phyloP scores from a whole-genome alignment of 2,329 filamentous ascomycete species.

The Beauveria medogensis region DNA sequence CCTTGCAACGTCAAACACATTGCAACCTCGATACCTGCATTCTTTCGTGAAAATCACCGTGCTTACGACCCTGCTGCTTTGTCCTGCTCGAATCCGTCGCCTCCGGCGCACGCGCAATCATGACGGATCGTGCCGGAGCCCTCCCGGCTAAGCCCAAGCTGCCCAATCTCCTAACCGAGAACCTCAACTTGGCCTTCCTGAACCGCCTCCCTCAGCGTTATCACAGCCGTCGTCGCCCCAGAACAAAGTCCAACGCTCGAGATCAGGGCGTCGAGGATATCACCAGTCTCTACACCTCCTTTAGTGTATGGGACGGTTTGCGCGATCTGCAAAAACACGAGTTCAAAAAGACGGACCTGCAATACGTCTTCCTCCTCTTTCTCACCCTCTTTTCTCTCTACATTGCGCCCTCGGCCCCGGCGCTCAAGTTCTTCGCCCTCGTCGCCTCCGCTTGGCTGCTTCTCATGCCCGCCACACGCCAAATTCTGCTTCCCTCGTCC shows the following conservation, averaged over 20 bases:
- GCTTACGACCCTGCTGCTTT: neutral
- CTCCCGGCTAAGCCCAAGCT: constrained; percentile 33
- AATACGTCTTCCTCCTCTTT: constrained; percentile 69
- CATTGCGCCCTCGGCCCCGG: constrained; percentile 72
- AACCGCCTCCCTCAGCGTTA: constrained; percentile 35
- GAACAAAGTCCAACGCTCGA: constrained; percentile 30
- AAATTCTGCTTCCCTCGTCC: constrained; percentile 84
- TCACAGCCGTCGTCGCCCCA: constrained; percentile 29
- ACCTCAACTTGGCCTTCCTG: constrained; percentile 33
- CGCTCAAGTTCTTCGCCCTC: constrained; percentile 67
- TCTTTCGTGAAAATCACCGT: neutral
- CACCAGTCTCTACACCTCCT: constrained; percentile 70
- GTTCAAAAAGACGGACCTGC: constrained; percentile 76
- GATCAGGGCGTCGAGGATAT: constrained; percentile 48
- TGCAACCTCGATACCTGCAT: neutral
- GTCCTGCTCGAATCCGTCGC: neutral
- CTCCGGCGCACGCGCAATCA: constrained; percentile 18
- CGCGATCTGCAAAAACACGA: constrained; percentile 66
- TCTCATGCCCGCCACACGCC: constrained; percentile 74
- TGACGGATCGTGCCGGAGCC: constrained; percentile 31
- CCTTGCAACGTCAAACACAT: neutral
- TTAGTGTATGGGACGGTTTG: constrained; percentile 71
- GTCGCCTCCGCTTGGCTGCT: constrained; percentile 61
- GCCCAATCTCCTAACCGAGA: constrained; percentile 32
- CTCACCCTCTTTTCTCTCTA: constrained; percentile 75